These are phyloP conservation scores for Cadophora gregata DNA, from an alignment of 2,329 filamentous ascomycete genomes.

Conservation along the genomic window DNA sequence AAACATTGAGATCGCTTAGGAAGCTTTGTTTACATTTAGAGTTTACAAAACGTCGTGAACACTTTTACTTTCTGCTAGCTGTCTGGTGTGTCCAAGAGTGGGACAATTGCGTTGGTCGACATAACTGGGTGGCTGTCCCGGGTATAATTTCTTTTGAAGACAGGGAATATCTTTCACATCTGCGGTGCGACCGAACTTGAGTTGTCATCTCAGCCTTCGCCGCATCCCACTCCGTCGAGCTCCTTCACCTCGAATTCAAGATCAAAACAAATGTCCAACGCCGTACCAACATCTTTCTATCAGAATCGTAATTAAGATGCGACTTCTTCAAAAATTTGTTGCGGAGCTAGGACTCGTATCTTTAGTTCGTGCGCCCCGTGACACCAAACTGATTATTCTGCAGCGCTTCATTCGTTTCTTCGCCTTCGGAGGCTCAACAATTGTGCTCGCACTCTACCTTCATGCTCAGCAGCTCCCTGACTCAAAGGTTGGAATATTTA, in stretches of 20 bases:
- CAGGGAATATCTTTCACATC: neutral
- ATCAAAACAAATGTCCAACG: too few relatives aligned
- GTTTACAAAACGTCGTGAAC: neutral
- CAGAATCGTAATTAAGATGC: neutral
- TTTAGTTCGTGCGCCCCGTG: conserved; percentile 49
- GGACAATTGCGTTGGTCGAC: too few relatives aligned
- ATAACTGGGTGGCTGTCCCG: neutral
- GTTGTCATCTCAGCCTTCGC: conserved; percentile 3
- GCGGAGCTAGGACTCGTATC: conserved; percentile 53
- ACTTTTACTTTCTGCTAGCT: too few relatives aligned
- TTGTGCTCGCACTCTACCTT: conserved; percentile 63
- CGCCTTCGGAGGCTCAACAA: conserved; percentile 64
- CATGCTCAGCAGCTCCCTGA: conserved; percentile 56
- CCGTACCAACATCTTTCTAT: too few relatives aligned
- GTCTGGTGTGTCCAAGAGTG: too few relatives aligned
- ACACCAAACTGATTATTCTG: conserved; percentile 63
- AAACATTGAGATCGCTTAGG: too few relatives aligned
- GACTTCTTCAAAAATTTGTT: neutral
- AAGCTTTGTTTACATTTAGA: too few relatives aligned
- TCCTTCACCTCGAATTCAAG: too few relatives aligned
- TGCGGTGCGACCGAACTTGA: neutral
- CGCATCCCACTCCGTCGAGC: too few relatives aligned
- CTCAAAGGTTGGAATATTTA: conserved; percentile 63
- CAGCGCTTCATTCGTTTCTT: conserved; percentile 67
- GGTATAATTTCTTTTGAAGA: too few relatives aligned